Percentiles rank a stretch among this genome's conserved stretches.
phyloP scores from a whole-genome alignment of 208 protist genomes.

The Herpetomonas samuelpessoai region DNA sequence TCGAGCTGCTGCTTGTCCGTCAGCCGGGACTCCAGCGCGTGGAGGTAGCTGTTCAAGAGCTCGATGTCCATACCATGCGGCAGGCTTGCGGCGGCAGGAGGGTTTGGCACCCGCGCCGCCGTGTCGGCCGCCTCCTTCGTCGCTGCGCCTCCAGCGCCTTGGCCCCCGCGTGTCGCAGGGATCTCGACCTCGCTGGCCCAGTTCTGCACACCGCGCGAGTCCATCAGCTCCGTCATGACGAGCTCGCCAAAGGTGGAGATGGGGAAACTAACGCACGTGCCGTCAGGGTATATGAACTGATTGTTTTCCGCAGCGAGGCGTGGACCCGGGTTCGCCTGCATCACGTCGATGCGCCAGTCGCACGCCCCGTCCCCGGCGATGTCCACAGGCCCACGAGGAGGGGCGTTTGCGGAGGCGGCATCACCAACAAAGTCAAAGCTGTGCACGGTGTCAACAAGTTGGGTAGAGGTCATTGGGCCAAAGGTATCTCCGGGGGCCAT shows the following conservation, averaged over 20 bases:
- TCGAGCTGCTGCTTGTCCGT: constrained; percentile 27
- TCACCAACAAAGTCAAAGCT: background rate
- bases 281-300: constrained; percentile 26
- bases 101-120: background rate
- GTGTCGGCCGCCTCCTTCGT: background rate
- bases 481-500: constrained; percentile 14
- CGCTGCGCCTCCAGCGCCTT: background rate
- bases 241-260: constrained; percentile 29
- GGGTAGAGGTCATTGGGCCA: constrained; percentile 24
- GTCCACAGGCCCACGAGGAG: constrained; percentile 3
- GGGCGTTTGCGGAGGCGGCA: constrained; percentile 1
- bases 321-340: constrained; percentile 15
- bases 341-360: background rate
- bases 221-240: constrained; percentile 14
- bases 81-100: background rate
- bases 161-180: background rate
- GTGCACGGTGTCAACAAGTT: constrained; percentile 1
- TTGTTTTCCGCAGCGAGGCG: constrained; percentile 15
- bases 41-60: constrained; percentile 21
- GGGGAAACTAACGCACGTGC: constrained; percentile 22
- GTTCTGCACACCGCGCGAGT: background rate
- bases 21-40: constrained; percentile 21
- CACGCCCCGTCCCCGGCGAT: constrained; percentile 10
- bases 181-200: background rate
- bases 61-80: constrained; percentile 8